phyloP scores from a whole-genome alignment of 31 red algal species.

The Bonnemaisonia californica region DNA sequence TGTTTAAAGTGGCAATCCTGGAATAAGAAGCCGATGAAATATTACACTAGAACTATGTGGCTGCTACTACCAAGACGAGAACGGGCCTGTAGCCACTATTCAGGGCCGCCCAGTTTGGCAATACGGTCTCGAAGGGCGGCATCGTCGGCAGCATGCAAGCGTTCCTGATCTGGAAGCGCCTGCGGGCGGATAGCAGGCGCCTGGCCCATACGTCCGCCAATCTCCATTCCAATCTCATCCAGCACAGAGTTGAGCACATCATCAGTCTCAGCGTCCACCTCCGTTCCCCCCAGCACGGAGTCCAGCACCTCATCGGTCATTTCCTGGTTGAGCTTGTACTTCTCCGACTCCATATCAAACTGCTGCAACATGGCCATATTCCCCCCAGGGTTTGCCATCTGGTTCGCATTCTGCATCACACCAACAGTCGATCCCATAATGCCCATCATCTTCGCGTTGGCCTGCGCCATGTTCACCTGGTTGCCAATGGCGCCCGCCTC shows the following conservation, averaged over 20 bases:
- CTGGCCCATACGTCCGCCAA: conserved; percentile 36
- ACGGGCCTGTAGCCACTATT: too few relatives aligned
- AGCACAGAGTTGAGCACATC: conserved; percentile 83
- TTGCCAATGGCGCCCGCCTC: conserved; percentile 63
- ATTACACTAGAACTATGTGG: too few relatives aligned
- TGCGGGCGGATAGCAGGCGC: conserved; percentile 25
- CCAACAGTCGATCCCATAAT: conserved; percentile 52
- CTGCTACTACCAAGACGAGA: too few relatives aligned
- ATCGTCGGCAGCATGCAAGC: conserved; percentile 34
- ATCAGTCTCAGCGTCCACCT: conserved; percentile 82
- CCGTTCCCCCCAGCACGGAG: conserved; percentile 68
- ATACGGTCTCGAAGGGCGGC: conserved; percentile 16
- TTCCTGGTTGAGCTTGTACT: conserved; percentile 71
- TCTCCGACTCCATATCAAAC: conserved; percentile 83
- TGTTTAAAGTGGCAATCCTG: too few relatives aligned
- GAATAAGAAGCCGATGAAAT: too few relatives aligned
- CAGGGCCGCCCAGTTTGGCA: conserved; percentile 20
- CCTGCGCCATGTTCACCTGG: conserved; percentile 66
- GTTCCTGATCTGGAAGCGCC: conserved; percentile 28
- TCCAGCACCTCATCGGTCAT: conserved; percentile 86
- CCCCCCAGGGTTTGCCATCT: conserved; percentile 35
- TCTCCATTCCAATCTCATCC: conserved; percentile 82
- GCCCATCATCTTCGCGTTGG: conserved; percentile 60
- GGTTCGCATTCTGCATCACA: conserved; percentile 74
- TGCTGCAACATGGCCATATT: conserved; percentile 69